phyloP scores from a whole-genome alignment of 2,329 filamentous ascomycete species.

The Phialophora chinensis region DNA sequence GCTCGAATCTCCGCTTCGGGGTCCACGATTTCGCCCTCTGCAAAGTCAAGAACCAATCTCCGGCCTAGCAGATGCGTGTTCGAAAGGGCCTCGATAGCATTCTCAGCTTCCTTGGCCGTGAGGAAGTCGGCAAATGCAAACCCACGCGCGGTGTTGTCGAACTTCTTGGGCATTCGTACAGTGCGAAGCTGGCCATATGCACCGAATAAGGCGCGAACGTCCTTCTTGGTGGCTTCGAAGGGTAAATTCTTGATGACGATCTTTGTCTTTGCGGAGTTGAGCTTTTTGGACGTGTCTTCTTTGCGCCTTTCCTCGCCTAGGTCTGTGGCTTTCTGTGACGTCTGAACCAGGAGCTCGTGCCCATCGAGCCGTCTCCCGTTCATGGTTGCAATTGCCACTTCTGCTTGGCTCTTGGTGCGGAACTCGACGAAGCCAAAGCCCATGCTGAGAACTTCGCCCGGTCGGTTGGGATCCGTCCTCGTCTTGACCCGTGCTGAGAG shows the following conservation, averaged over 20 bases:
- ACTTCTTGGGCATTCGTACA: slow-evolving; percentile 93
- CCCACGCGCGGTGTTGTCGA: slow-evolving; percentile 83
- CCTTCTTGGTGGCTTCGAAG: slow-evolving; percentile 93
- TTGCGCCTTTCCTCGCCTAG: slow-evolving; percentile 84
- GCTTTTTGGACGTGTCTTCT: slow-evolving; percentile 82
- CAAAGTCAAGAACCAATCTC: slow-evolving; percentile 88
- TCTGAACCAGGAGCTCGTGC: slow-evolving; percentile 82
- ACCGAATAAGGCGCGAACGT: slow-evolving; percentile 82
- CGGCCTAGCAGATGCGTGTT: slow-evolving; percentile 93
- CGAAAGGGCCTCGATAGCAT: slow-evolving; percentile 86
- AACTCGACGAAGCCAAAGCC: slow-evolving; percentile 97
- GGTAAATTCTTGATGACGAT: slow-evolving; percentile 98
- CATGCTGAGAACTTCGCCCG: slow-evolving; percentile 89
- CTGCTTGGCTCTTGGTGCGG: slow-evolving; percentile 74
- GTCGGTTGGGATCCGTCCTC: slow-evolving; percentile 88
- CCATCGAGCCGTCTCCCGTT: slow-evolving; percentile 85
- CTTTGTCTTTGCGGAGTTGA: slow-evolving; percentile 79
- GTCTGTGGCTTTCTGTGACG: slow-evolving; percentile 85
- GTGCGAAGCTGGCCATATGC: slow-evolving; percentile 91
- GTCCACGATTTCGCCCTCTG: slow-evolving; percentile 84
- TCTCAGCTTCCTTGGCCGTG: slow-evolving; percentile 85
- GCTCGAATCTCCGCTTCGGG: slow-evolving; percentile 94
- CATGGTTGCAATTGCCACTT: slow-evolving; percentile 82
- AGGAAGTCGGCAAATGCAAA: slow-evolving; percentile 98
- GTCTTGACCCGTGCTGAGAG: slow-evolving; percentile 89